A percentile compares a stretch with the other conserved stretches of the same genome.
These are phyloP conservation scores for Trichocladium uniseriatum DNA, from an alignment of 495 filamentous ascomycete species.

Conservation along the genomic window DNA sequence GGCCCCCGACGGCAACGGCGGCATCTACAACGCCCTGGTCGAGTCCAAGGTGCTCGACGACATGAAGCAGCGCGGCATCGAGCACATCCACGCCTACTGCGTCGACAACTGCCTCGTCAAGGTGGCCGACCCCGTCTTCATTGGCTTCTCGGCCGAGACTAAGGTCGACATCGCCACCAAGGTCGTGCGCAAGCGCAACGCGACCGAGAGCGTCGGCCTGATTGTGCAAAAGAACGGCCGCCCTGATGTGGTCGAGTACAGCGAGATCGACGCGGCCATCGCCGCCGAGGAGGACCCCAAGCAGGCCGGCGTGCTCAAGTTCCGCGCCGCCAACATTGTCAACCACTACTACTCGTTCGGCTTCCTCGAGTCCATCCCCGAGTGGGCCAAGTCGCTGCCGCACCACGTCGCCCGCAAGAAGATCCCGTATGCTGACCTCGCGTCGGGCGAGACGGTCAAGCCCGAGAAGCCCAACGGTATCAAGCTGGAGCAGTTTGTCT, in stretches of 20 bases:
- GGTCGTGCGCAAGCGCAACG: constrained; percentile 95
- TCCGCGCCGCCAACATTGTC: constrained; percentile 97
- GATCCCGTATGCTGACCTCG: constrained; percentile 76
- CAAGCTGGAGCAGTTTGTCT: constrained; percentile 98
- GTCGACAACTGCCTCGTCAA: constrained; percentile 99
- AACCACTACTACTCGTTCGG: constrained; percentile 98
- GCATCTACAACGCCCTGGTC: constrained; percentile 88
- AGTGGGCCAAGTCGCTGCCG: constrained; percentile 74
- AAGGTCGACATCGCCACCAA: constrained; percentile 96
- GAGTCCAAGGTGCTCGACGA: constrained; percentile 74
- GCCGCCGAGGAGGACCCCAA: constrained; percentile 83
- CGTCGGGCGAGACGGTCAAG: constrained; percentile 71
- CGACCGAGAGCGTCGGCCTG: constrained; percentile 90
- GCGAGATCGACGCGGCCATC: constrained; percentile 81
- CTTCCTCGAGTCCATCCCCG: constrained; percentile 84
- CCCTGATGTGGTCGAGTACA: constrained; percentile 98
- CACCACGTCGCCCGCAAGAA: constrained; percentile 98
- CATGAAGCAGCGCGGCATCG: constrained; percentile 78
- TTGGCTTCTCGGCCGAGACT: constrained; percentile 83
- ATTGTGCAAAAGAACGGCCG: constrained; percentile 92
- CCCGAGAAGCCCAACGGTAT: constrained; percentile 92
- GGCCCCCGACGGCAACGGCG: constrained; percentile 96
- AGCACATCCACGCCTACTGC: constrained; percentile 96
- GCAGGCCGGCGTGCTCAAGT: constrained; percentile 76
- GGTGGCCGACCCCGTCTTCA: constrained; percentile 91